phyloP scores from a whole-genome alignment of 768 basidiomycete genomes.

The Trametes coccinea region DNA sequence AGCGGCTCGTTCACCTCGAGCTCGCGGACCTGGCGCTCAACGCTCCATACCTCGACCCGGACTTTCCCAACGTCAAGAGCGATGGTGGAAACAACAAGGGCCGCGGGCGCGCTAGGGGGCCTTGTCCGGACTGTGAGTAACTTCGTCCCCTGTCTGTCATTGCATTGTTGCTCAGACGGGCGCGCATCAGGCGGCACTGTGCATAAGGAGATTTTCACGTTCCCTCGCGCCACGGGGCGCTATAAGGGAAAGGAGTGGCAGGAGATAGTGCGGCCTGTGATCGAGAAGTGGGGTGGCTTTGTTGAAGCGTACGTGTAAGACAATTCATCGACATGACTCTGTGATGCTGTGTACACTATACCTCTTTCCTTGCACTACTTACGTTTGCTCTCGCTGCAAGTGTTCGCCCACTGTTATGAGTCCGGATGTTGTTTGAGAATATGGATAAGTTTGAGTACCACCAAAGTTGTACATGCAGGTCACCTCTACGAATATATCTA shows the following conservation, averaged over 20 bases:
- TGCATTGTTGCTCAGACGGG: constrained; percentile 4
- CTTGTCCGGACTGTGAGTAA: constrained; percentile 48
- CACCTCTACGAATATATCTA: too few species aligned
- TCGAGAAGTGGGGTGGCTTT: constrained; percentile 77
- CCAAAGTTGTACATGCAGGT: too few species aligned
- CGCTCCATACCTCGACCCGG: constrained; percentile 57
- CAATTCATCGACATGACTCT: not conserved
- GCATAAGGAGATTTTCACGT: constrained; percentile 82
- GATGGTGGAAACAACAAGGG: constrained; percentile 24
- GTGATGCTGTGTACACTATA: not conserved
- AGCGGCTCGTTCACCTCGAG: constrained; percentile 80
- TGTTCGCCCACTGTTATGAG: too few species aligned
- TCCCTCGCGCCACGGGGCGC: constrained; percentile 54
- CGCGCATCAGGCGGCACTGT: constrained; percentile 46
- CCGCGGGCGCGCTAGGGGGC: constrained; percentile 20
- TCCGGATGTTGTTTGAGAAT: too few species aligned
- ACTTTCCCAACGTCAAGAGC: constrained; percentile 38
- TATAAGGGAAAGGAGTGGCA: constrained; percentile 76
- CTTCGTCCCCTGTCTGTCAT: constrained; percentile 10
- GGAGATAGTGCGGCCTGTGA: constrained; percentile 67
- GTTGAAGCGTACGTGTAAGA: constrained; percentile 35
- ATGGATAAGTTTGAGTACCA: too few species aligned
- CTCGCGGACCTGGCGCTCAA: constrained; percentile 66
- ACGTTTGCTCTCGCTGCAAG: too few species aligned
- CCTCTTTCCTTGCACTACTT: not conserved